Evolutionary conservation across 495 filamentous ascomycete genomes (phyloP), one percentile per base, ranked within the genome.

Genomic region (Xylaria telfairii): DNA sequence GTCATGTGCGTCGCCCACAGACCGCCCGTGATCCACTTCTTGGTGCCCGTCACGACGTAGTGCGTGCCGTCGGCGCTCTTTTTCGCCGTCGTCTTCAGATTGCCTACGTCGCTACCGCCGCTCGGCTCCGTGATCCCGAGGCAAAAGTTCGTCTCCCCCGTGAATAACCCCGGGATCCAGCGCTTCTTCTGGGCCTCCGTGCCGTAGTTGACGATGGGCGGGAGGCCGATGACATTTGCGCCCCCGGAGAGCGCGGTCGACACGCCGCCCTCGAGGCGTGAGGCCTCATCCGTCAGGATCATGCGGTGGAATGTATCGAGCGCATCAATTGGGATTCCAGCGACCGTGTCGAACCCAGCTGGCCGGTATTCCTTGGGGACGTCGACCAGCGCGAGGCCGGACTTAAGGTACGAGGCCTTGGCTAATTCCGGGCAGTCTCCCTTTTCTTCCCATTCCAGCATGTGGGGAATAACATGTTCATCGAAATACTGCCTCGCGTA

Each of bases 1-100:
- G 90, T 89, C 74, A 90, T 91, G 76, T 90, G 90, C 71, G 90
- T 87, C 32, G 84, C 81, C 73, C 85, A 92, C 80, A 85, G 88
- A 67, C 89, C 90, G 73, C 91, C 91, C 5, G 90, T 92, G 76
- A 91, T 91, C 90, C 90, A 91, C 78, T 91, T 91, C 82, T 92
- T 92, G 56, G 88, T 90, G 56, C 90, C 90, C 68, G 88, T 90
- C 34, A 92, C 82, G 70, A 91, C 85, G 64, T 90, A 92, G 42
- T 71, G 63, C 44, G 69, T 28, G 73, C 86, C 79, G 76, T 91
- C 88, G 5, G 86, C 81, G 15, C 84, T 90, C 76, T 89, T 87
- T 63, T 82, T 82, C 0, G 90, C 90, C 8, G 88, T 91, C 1
- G 89, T 92, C 51, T 86, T 82, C n/a, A 92, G 81, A 74, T 80